Evolutionary conservation across 805 yeast species (phyloP).

Genomic region (Komagataella phaffii): DNA sequence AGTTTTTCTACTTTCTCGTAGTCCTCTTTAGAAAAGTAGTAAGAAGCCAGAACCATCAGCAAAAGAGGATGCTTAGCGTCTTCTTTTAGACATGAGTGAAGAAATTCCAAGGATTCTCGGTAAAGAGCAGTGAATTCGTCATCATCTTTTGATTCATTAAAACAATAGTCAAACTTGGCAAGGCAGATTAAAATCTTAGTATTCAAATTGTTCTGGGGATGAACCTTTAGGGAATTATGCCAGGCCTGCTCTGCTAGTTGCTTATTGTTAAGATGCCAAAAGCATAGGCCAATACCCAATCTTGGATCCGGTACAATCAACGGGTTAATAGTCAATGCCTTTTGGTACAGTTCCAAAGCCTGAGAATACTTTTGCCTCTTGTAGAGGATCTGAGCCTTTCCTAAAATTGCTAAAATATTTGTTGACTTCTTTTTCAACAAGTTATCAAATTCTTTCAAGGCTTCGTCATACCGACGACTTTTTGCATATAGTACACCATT

Average conservation of each 20-base stretch:
- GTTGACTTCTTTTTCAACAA: constrained; percentile 39
- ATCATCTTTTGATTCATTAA: constrained; percentile 40
- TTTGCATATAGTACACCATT: not conserved
- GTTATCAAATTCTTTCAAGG: constrained; percentile 30
- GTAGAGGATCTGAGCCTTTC: constrained; percentile 73
- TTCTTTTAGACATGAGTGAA: constrained; percentile 24
- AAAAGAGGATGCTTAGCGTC: constrained; percentile 44
- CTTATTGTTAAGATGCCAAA: constrained; percentile 75
- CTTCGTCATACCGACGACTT: not conserved
- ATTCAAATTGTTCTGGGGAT: constrained; percentile 37
- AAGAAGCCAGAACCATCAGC: constrained; percentile 54
- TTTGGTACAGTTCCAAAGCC: constrained; percentile 77
- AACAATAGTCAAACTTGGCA: constrained; percentile 51
- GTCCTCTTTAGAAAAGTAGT: constrained; percentile 56
- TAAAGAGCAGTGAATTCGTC: constrained; percentile 52
- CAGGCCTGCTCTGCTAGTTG: constrained; percentile 71
- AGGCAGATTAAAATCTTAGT: constrained; percentile 57
- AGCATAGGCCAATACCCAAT: constrained; percentile 88
- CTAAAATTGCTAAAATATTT: constrained; percentile 66
- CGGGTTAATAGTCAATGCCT: constrained; percentile 65
- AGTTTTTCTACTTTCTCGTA: constrained; percentile 43
- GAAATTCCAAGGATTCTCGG: constrained; percentile 39
- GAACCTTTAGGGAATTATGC: constrained; percentile 63
- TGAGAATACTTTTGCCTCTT: constrained; percentile 57
- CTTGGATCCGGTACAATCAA: constrained; percentile 81